Evolutionary conservation across 2,329 filamentous ascomycete genomes (phyloP), one percentile per base, ranked within the genome.

Genomic region (Emmonsia crescens): DNA sequence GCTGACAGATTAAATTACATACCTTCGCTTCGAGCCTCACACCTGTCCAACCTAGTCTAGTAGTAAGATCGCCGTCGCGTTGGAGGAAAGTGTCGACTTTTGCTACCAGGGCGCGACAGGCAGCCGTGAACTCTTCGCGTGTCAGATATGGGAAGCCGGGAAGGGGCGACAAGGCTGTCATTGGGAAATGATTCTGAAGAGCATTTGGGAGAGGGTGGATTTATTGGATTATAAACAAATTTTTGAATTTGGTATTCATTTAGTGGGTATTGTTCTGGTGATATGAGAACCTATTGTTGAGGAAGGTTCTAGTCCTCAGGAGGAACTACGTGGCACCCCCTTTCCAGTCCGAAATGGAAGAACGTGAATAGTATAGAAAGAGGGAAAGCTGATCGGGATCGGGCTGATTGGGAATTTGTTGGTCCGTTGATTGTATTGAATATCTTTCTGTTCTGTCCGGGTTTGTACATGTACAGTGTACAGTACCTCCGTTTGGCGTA

Each of bases 81-180:
- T 54, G 54, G 8, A 16, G 38, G 21, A 44, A 29, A 21, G 27
- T 21, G 24, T 52, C 40, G 2, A 56, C 57, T n/a, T 24, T 56
- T 16, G 36, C 55, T 5, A 58, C 9, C 12, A 63, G 49, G 10
- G 55, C 51, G 5, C 46, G 54, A 62, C 62, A 63, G 5, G 59
- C 60, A n/a, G 31, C 9, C 2, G 29, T 42, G 42, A 63, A 63
- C 55, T 63, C 62, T 10, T 49, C 59, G 24, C 24, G 55, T 12
- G 40, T 59, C 19, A 63, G 60, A 36, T 51, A 61, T 24, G 62
- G 62, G 27, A 63, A 63, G 33, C 31, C 33, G 36, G 44, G n/a
- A 21, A 60, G 31, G 4, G 52, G 33, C 31, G 52, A 3, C n/a
- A 36, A 24, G 36, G 38, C 16, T 31, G 38, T 44, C 55, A 44